These are phyloP conservation scores for Colletotrichum higginsianum DNA, from an alignment of 2,329 filamentous ascomycete species.

Conservation along the genomic window DNA sequence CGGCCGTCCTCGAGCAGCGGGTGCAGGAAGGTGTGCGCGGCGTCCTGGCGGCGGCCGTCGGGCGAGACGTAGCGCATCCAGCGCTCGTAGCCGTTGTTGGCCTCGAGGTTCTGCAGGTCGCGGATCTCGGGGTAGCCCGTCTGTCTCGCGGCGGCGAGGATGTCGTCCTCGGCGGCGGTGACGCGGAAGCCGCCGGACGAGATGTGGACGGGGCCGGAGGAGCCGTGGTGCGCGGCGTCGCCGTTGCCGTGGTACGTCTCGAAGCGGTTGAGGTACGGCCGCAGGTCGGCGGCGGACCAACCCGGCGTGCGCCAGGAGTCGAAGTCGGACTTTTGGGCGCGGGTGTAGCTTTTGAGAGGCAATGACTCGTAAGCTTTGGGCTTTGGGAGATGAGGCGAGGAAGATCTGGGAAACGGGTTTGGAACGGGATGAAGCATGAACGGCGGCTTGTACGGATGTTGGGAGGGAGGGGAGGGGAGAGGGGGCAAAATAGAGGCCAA, in stretches of 20 bases:
- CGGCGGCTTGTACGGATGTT: no score
- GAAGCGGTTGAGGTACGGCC: conserved; percentile 63
- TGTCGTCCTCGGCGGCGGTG: conserved; percentile 56
- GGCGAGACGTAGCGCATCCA: conserved; percentile 52
- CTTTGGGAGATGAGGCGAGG: not conserved
- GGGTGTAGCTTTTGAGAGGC: conserved; percentile 54
- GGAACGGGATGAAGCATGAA: not conserved
- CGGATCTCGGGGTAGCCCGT: conserved; percentile 63
- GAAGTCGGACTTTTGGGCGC: conserved; percentile 62
- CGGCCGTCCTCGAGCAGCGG: conserved; percentile 48
- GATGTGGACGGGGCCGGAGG: conserved; percentile 63
- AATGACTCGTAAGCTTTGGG: conserved; percentile 21
- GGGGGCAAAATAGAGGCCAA: not conserved
- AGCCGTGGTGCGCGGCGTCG: conserved; percentile 56
- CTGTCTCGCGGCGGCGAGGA: conserved; percentile 60
- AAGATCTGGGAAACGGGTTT: not conserved
- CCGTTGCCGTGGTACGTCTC: conserved; percentile 48
- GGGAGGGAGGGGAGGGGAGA: not conserved
- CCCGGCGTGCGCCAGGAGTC: conserved; percentile 68
- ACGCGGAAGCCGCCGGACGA: conserved; percentile 61
- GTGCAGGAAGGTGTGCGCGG: conserved; percentile 50
- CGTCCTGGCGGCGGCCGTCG: conserved; percentile 54
- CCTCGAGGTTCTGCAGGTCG: conserved; percentile 65
- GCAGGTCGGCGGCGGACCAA: conserved; percentile 66
- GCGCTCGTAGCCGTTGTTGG: conserved; percentile 51